Percentiles rank a stretch among this genome's conserved stretches.
Conservation (phyloP, 768 basidiomycete genomes). For the Rhizopogon vesiculosus region DNA sequence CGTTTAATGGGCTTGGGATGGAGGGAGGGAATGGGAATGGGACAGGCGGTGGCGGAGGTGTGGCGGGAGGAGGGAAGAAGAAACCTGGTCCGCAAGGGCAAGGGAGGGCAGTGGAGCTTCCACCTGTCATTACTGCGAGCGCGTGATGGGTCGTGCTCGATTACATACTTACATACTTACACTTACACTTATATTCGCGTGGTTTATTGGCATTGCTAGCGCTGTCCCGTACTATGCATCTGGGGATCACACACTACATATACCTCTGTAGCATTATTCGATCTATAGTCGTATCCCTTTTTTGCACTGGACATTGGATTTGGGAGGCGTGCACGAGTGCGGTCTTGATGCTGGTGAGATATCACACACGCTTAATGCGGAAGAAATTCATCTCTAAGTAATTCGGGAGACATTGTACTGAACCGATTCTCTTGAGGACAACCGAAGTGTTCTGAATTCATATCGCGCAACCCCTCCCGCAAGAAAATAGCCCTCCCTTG, state of each 20-base stretch:
- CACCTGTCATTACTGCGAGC: slow-evolving; percentile 31
- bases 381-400: too few relatives aligned
- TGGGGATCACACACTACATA: slow-evolving; percentile 17
- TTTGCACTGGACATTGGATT: background rate
- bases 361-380: too few relatives aligned
- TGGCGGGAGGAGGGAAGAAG: slow-evolving; percentile 2
- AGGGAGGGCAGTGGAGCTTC: slow-evolving; percentile 19
- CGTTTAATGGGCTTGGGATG: slow-evolving; percentile 13
- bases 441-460: too few relatives aligned
- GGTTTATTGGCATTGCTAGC: background rate
- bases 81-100: slow-evolving; percentile 19
- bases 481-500: too few relatives aligned
- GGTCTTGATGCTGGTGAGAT: too few relatives aligned
- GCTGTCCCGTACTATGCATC: background rate
- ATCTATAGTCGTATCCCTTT: slow-evolving; percentile 13
- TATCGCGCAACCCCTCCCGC: too few relatives aligned
- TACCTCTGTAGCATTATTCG: slow-evolving; percentile 27
- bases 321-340: too few relatives aligned
- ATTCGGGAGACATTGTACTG: too few relatives aligned
- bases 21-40: slow-evolving; percentile 4
- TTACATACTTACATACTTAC: slow-evolving; percentile 1
- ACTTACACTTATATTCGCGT: slow-evolving; percentile 4
- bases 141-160: slow-evolving; percentile 15
- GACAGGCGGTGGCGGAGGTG: background rate
- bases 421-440: too few relatives aligned